Base-by-base conservation (phyloP, 1,284 basidiomycete genomes). In the Ganoderma boninense region DNA sequence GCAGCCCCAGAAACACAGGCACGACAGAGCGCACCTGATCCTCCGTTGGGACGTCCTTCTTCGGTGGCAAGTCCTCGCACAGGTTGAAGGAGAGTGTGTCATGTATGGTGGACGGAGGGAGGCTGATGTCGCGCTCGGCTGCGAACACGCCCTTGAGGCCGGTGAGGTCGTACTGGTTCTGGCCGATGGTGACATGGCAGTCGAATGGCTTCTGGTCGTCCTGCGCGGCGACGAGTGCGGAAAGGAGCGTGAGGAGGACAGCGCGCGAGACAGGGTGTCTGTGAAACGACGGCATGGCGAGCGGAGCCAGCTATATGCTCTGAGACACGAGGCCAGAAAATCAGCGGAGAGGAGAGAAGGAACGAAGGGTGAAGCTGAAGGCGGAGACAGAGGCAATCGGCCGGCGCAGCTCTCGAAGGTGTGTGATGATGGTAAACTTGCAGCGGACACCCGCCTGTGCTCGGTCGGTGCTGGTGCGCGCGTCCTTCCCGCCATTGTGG, bases 1-100 rank as follows among this genome's bases (percentile, higher is more conserved):
- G 16, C 20, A 52, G n/a, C 60, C 60, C 29, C n/a, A 40, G 20
- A n/a, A 32, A 32, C 5, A 35, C 13, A 54, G 20, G 10, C 38
- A 42, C 46, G 16, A 4, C n/a, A n/a, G n/a, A 40, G 77, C 86
- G 75, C 79, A 94, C 93, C 87, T 95, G 93, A 80, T 95, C 94
- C 44, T 80, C 78, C 6, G 87, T 82, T 49, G 85, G 75, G 23
- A 91, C 81, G 54, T 77, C 84, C 44, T 87, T 85, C 71, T 84
- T 77, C 42, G 69, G 74, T 62, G 84, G 79, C 69, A 95, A 79
- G 70, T 92, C 88, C n/a, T 79, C 83, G 76, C 94, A 95, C 18
- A 86, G 69, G 74, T 86, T 80, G 76, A 86, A 85, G 63, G 79
- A 77, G 54, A 86, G 75, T 35, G 77, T 76, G 71, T 85, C 84